These are phyloP conservation scores for Populus tomentosa DNA, from an alignment of 441 rosid genomes.

Conservation along the genomic window DNA sequence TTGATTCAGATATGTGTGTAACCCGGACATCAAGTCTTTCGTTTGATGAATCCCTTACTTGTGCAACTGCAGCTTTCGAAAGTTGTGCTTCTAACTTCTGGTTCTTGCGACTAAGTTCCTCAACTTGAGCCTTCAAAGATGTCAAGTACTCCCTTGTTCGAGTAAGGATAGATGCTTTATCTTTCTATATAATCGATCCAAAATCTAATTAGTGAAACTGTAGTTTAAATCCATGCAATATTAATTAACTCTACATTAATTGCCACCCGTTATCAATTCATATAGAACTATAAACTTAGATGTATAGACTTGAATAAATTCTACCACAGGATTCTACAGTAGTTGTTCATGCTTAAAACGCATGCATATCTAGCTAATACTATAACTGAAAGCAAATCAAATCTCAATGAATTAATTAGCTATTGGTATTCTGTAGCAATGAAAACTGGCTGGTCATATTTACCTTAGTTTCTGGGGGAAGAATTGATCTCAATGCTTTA, in stretches of 20 bases:
- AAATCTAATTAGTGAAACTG: neutral
- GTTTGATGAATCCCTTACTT: constrained; percentile 2
- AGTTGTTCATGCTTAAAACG: neutral
- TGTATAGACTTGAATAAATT: too few relatives aligned
- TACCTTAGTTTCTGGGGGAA: constrained; percentile 82
- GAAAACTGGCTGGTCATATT: too few relatives aligned
- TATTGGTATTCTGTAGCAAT: neutral
- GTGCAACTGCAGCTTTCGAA: neutral
- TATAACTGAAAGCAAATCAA: neutral
- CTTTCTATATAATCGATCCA: constrained; percentile 39
- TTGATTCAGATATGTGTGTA: constrained; percentile 33
- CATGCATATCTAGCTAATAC: neutral
- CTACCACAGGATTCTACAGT: too few relatives aligned
- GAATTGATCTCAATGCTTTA: constrained; percentile 56
- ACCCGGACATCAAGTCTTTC: constrained; percentile 36
- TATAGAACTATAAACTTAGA: too few relatives aligned
- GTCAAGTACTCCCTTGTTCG: constrained; percentile 44
- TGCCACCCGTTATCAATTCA: neutral
- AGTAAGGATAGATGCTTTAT: constrained; percentile 52
- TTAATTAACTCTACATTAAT: neutral
- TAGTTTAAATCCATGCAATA: neutral
- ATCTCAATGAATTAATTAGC: neutral
- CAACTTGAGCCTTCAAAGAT: constrained; percentile 37
- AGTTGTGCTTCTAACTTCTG: constrained; percentile 37
- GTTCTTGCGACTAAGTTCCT: constrained; percentile 39